Evolutionary conservation across 2,329 filamentous ascomycete genomes (phyloP).

Genomic region (Exserohilum turcica): DNA sequence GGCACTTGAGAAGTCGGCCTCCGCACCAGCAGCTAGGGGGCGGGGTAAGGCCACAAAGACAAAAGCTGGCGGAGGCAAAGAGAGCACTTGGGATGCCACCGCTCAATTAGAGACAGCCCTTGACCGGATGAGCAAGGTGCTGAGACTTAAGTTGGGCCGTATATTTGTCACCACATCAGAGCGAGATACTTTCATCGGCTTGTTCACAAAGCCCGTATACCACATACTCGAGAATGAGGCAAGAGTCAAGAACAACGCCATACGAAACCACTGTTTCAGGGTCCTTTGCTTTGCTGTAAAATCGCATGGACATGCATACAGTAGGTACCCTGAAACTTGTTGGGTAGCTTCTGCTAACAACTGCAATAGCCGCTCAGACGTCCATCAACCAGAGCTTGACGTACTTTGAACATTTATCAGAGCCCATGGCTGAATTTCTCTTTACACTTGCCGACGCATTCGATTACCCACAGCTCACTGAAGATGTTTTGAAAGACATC

Average conservation of each 20-base stretch:
- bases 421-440: constrained; percentile 98
- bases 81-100: constrained; percentile 86
- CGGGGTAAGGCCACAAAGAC: constrained; percentile 75
- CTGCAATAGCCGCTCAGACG: constrained; percentile 79
- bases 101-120: constrained; percentile 85
- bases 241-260: constrained; percentile 82
- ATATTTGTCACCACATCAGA: constrained; percentile 97
- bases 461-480: constrained; percentile 92
- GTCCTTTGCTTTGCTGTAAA: constrained; percentile 96
- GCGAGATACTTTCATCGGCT: constrained; percentile 88
- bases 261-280: constrained; percentile 97
- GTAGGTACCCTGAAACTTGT: constrained; percentile 56
- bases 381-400: constrained; percentile 97
- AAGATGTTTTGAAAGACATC: constrained; percentile 90
- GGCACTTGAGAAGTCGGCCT: constrained; percentile 83
- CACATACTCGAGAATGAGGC: constrained; percentile 93
- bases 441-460: constrained; percentile 97
- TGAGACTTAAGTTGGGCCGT: constrained; percentile 88
- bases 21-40: constrained; percentile 72
- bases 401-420: constrained; percentile 98
- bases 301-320: constrained; percentile 95
- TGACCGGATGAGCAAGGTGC: constrained; percentile 92
- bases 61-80: constrained; percentile 64
- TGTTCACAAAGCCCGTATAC: constrained; percentile 92
- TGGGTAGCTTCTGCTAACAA: constrained; percentile 15